A percentile compares a stretch with the other conserved stretches of the same genome.
phyloP scores from a whole-genome alignment of 345 rosid species.

The Raphanus raphanistrum region DNA sequence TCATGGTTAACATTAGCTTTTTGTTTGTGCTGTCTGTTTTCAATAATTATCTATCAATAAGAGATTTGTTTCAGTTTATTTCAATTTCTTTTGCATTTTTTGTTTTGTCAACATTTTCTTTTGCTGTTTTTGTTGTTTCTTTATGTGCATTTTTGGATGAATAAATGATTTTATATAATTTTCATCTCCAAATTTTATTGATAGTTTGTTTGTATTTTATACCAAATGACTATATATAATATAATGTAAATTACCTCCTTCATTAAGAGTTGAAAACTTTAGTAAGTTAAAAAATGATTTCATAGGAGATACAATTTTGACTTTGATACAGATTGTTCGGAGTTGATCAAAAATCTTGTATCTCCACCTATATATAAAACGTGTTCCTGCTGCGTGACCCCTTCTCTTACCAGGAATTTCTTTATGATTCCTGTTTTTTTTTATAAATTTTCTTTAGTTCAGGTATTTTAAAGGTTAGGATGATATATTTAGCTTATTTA shows the following conservation, averaged over 20 bases:
- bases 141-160: background rate
- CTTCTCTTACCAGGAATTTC: background rate
- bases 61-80: background rate
- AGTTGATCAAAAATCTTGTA: background rate
- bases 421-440: background rate
- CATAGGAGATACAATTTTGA: background rate
- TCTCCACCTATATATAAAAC: background rate
- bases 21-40: background rate
- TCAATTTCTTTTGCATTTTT: background rate
- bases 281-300: background rate
- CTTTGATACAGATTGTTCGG: background rate
- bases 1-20: background rate
- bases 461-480: background rate
- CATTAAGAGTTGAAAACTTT: background rate
- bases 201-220: background rate
- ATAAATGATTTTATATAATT: background rate
- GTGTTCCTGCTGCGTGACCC: background rate
- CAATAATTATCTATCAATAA: background rate
- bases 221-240: background rate
- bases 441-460: background rate
- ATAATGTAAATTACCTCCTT: background rate
- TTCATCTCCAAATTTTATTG: background rate
- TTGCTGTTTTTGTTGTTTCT: background rate
- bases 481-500: background rate
- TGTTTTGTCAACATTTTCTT: background rate